Evolutionary conservation across 2,329 filamentous ascomycete species (phyloP), one percentile per base, ranked within the genome.

Genomic region (Aspergillus pseudoviridinutans): DNA sequence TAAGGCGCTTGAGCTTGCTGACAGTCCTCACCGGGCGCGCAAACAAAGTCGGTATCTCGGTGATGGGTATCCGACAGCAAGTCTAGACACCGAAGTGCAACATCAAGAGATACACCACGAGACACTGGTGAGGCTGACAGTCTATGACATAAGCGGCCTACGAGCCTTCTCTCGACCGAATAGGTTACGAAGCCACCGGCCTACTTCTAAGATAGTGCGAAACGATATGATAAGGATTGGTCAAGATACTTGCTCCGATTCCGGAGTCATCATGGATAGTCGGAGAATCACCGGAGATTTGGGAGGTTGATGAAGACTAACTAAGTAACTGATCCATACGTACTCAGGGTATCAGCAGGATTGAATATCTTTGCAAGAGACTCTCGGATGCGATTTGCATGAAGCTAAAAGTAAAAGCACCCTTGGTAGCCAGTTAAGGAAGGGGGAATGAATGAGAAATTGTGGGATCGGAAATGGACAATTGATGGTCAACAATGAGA

Each of bases 231-330:
- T 54, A 57, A 47, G 51, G 17, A 51, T 29, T 47, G 5, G 14
- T 38, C 14, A 38, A 38, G 32, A 28, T 17, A 17, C 14, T 38
- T 35, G n/a, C 41, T 58, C 56, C 56, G 56, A 54, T 51, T 12
- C 29, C 56, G 56, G 56, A 58, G 47, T 35, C 42, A 47, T 27
- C 17, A 24, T 47, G 53, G 53, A 41, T 20, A 42, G 10, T 35
- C 53, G 53, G 53, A 35, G 53, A 35, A 47, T 54, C 42, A 50
- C 49, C 53, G 28, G 20, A 46, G 42, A 46, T 24, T 46, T 12
- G 42, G 12, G 12, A 14, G 4, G 22, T 22, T 10, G 41, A 42
- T 7, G 41, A 44, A 44, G 17, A n/a, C 3, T 22, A 8, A 44
- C 2, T 3, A 22, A 6, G 3, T 20, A 12, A 24, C 22, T 1